Percentiles rank a stretch among this genome's conserved stretches.
Conservation (phyloP, 352 stramenopile species). For the Globisporangium apiculatum region DNA sequence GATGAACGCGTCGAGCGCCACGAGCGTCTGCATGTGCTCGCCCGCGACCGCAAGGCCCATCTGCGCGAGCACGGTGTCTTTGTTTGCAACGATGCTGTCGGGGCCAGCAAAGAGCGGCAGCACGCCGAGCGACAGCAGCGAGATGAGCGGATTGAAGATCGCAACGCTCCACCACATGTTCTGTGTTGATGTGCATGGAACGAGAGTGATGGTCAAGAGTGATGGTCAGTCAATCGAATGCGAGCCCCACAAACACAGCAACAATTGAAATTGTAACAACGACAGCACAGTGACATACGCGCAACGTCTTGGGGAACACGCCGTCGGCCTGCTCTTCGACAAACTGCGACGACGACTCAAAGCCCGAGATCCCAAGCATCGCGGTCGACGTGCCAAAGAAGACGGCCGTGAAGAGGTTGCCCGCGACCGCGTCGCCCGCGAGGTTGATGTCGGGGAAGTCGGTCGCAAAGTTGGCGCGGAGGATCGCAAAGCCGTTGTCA, state of each 20-base stretch:
- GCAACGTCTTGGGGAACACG: constrained; percentile 92
- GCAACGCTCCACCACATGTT: constrained; percentile 94
- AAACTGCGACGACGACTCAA: constrained; percentile 93
- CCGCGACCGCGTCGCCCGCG: constrained; percentile 64
- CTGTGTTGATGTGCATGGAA: constrained; percentile 15
- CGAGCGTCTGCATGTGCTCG: constrained; percentile 62
- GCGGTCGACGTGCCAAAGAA: constrained; percentile 90
- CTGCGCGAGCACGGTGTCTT: constrained; percentile 87
- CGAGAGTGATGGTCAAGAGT: constrained; percentile 1
- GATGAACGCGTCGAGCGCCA: constrained; percentile 91
- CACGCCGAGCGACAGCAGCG: constrained; percentile 86
- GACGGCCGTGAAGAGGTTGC: constrained; percentile 79
- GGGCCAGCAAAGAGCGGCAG: constrained; percentile 66
- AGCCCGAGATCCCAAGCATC: constrained; percentile 94
- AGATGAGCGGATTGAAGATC: constrained; percentile 93
- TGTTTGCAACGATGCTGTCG: constrained; percentile 70
- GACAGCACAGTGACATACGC: constrained; percentile 21
- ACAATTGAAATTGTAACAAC: not conserved
- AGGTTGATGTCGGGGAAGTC: constrained; percentile 88
- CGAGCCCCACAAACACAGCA: not conserved
- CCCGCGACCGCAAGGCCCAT: constrained; percentile 84
- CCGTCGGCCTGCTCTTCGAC: constrained; percentile 93
- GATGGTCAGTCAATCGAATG: constrained; percentile 4
- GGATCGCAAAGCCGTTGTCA: constrained; percentile 70
- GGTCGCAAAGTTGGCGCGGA: constrained; percentile 78